Base-by-base conservation (phyloP, 2,329 filamentous ascomycete genomes). In the Pseudogymnoascus verrucosus region DNA sequence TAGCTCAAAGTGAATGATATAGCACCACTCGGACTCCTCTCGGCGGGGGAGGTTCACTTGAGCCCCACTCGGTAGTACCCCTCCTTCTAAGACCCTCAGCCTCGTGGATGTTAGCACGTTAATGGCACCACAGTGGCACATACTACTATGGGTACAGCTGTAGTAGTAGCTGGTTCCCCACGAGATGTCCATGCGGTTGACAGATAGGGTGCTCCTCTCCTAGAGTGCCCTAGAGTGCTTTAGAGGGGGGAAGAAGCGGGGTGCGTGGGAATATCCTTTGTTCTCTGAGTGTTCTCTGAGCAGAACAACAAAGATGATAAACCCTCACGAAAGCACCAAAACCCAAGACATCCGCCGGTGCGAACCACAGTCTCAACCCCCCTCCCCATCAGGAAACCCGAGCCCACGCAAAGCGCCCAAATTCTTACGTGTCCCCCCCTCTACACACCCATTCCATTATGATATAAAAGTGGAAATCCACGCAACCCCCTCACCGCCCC, bases 401-500 rank as follows among this genome's bases (percentile, higher is more conserved):
- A 57, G 11, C 8, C 26, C 19, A 19, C 21, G 3, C 42, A 47
- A 51, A 26, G 44, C 47, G 26, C 47, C 47, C 47, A 57, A 19
- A 34, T 57, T 34, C 47, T 57, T 57, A 57, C 47, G 47, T 57
- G 47, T 57, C 23, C 21, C 21, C 21, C 42, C 1, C 26, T 51
- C 44, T 51, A 2, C 21, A 51, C 14, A 8, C 14, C 26, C 47
- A 57, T 57, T 57, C 47, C 47, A 12, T 31, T 34, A 16, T 19
- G 26, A 57, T 8, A 26, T 12, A 57, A 57, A 57, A 57, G 47
- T 57, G 47, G 47, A 57, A 57, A 57, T 57, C 26, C 26, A 57
- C 47, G 26, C 47, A 57, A 57, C 47, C 47, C 47, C 47, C 47
- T 57, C 47, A 54, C 47, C 26, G 1, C 26, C 8, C 28, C 28